Evolutionary conservation across 78 protist genomes (phyloP).

Genomic region (Isochrysis galbana): DNA sequence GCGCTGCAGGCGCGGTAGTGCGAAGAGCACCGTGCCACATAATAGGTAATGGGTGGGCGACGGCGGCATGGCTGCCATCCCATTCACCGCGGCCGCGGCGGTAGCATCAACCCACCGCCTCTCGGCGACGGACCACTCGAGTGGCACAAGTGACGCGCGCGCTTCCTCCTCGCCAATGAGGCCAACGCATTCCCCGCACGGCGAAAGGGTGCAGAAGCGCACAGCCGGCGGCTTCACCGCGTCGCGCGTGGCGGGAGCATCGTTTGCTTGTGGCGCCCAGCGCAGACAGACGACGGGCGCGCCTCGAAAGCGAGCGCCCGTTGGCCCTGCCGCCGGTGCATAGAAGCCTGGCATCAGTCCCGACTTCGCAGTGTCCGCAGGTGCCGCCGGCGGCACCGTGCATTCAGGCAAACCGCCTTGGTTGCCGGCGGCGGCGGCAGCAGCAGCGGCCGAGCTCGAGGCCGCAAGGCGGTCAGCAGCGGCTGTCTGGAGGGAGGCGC

Average conservation of each 20-base stretch:
- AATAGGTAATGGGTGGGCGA: background rate
- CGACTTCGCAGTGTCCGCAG: too few species aligned
- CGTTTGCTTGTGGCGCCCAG: too few species aligned
- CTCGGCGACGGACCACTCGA: background rate
- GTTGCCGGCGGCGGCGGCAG: too few species aligned
- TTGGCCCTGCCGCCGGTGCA: background rate
- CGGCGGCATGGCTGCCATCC: background rate
- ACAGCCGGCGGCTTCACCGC: background rate
- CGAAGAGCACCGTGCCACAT: background rate
- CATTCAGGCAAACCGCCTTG: too few species aligned
- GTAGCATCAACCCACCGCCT: background rate
- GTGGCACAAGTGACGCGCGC: background rate
- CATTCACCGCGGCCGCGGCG: background rate
- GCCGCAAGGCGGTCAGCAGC: too few species aligned
- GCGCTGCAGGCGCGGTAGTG: background rate
- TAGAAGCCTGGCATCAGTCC: too few species aligned
- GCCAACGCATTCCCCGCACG: background rate
- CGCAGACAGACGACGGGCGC: background rate
- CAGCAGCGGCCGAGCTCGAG: too few species aligned
- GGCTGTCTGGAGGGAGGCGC: background rate
- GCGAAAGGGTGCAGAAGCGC: background rate
- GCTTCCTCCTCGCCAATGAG: background rate
- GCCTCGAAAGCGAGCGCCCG: background rate
- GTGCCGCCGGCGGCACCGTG: too few species aligned
- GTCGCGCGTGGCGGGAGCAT: background rate